Evolutionary conservation across 2,329 filamentous ascomycete genomes (phyloP), one percentile per base, ranked within the genome.

Genomic region (Aspergillus sp.): DNA sequence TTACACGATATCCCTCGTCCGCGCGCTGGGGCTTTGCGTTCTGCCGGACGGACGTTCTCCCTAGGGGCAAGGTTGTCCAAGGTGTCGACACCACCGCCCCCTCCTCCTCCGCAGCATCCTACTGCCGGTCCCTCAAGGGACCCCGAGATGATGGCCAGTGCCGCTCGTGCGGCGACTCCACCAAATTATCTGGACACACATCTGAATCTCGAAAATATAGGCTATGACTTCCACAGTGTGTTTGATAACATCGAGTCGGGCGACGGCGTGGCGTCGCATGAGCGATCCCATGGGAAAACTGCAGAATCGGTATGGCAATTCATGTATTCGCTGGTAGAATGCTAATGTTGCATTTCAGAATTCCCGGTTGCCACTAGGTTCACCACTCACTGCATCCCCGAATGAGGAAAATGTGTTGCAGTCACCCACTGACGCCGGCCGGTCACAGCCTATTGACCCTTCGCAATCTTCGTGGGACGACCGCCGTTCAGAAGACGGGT

Each of bases 391-490:
- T 6, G 36, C 35, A 12, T 37, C 37, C 14, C 47, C 41, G 13
- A 49, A 40, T 30, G 45, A 49, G 10, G 47, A 44, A 19, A 52
- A 45, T 22, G 38, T 43, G 20, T 35, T 53, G 13, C 48, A 49
- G n/a, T 54, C 58, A 15, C 64, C 69, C 7, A 64, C 71, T 35
- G 60, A 57, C 30, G 63, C 64, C 32, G 58, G 69, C 42, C 56
- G 56, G 34, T 58, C 60, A 19, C 52, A 59, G 33, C 50, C 62
- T 17, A 53, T 69, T 12, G 66, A 69, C 33, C 53, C 63, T 12
- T 67, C 69, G 11, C 66, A 68, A 33, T 66, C 66, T 41, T 72
- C 70, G 16, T 71, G 66, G 65, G 64, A 63, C 33, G 72, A 68
- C 44, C 65, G 63, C 32, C 61, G 64, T 31, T 72, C 69, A 2